Percentiles rank a stretch among this genome's conserved stretches.
These are phyloP conservation scores for Trichoderma citrinoviride DNA, from an alignment of 2,329 filamentous ascomycete species.

Conservation along the genomic window DNA sequence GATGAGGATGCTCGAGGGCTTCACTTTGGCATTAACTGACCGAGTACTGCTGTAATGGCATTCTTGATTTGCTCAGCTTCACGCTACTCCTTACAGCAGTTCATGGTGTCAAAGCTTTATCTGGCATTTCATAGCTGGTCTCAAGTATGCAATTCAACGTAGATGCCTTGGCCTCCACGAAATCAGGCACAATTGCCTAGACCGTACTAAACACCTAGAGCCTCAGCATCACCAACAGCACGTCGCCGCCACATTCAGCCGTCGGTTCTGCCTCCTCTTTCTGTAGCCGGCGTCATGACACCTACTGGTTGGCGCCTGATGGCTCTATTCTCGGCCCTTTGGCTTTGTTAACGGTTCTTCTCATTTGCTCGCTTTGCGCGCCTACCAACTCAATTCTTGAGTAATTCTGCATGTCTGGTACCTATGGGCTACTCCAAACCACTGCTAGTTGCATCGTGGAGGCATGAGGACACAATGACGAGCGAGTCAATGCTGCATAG, in stretches of 20 bases:
- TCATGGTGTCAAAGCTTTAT: no score
- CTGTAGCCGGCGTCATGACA: not conserved
- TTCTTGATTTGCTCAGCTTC: no score
- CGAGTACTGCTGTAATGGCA: no score
- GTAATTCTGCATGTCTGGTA: conserved; percentile 6
- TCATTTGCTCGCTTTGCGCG: conserved; percentile 14
- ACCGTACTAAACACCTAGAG: not conserved
- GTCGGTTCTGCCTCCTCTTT: conserved; percentile 1
- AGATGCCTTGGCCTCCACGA: not conserved
- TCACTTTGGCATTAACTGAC: no score
- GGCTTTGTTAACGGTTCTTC: not conserved
- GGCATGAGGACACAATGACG: no score
- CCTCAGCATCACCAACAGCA: not conserved
- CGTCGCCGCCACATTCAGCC: not conserved
- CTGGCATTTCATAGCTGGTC: not conserved
- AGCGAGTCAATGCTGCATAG: no score
- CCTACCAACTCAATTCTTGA: not conserved
- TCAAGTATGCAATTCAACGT: not conserved
- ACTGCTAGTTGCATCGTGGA: not conserved
- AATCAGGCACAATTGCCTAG: not conserved
- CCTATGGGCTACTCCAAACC: not conserved
- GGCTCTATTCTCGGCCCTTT: conserved; percentile 1
- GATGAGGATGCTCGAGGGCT: not conserved
- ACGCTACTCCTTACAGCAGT: no score
- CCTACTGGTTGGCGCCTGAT: not conserved